These are phyloP conservation scores for Cyberlindnera japonica DNA, from an alignment of 805 yeast species.

Conservation along the genomic window DNA sequence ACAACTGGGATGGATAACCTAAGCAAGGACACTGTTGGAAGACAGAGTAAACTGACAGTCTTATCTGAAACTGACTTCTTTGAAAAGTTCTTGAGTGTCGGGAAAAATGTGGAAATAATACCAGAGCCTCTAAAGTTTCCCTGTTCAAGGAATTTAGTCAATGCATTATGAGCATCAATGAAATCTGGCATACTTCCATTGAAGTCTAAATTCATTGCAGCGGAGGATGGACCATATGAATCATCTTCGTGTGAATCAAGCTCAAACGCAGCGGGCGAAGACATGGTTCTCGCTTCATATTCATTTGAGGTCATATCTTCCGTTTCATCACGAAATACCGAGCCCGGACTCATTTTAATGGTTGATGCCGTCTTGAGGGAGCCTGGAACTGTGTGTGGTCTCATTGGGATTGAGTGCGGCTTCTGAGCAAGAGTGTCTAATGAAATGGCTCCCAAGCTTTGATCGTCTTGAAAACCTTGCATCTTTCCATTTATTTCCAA, in stretches of 20 bases:
- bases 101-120: conserved; percentile 21
- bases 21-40: conserved; percentile 33
- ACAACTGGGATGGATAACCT: conserved; percentile 35
- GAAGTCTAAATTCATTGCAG: conserved; percentile 1
- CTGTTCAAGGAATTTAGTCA: conserved; percentile 8
- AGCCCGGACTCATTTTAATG: conserved; percentile 22
- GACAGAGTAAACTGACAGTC: conserved; percentile 29
- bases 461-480: conserved; percentile 6
- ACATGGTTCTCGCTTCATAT: conserved; percentile 18
- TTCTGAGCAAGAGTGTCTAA: conserved; percentile 9
- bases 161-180: conserved; percentile 12
- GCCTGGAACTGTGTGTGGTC: background rate
- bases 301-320: conserved; percentile 7
- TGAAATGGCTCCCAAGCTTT: conserved; percentile 10
- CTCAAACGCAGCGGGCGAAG: conserved; percentile 18
- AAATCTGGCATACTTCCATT: conserved; percentile 12
- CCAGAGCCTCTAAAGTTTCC: conserved; percentile 4
- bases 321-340: conserved; percentile 18
- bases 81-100: conserved; percentile 31
- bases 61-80: conserved; percentile 27
- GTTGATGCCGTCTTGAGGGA: background rate
- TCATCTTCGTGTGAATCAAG: conserved; percentile 10
- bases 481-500: conserved; percentile 22
- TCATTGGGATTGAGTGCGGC: background rate
- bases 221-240: background rate